These are phyloP conservation scores for Dipteronia dyeriana DNA, from an alignment of 345 rosid species.

Conservation along the genomic window DNA sequence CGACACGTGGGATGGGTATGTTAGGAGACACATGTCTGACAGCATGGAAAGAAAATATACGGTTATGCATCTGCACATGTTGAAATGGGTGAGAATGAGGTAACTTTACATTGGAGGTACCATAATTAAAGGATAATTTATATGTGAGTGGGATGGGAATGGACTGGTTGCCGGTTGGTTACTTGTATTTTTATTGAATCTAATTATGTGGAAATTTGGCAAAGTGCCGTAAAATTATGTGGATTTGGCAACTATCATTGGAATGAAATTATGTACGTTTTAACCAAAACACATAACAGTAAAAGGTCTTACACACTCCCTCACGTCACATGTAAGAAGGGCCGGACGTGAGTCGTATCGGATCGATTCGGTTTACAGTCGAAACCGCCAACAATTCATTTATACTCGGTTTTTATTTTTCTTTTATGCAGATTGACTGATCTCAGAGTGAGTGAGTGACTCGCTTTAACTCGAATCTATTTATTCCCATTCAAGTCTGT, in stretches of 20 bases:
- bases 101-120: conserved; percentile 10
- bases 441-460: no score
- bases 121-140: conserved; percentile 16
- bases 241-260: neutral
- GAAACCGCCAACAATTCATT: no score
- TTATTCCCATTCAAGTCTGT: no score
- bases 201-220: neutral
- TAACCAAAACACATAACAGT: no score
- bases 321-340: no score
- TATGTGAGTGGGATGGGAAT: neutral
- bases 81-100: neutral
- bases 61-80: neutral
- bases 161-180: neutral
- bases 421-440: no score
- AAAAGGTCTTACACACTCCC: no score
- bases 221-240: no score
- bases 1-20: neutral
- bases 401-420: no score
- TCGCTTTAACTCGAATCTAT: no score
- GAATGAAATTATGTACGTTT: neutral
- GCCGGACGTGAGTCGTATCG: no score
- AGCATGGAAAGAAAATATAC: neutral
- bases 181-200: neutral
- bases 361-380: no score
- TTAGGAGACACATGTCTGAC: neutral